Evolutionary conservation across 805 yeast genomes (phyloP).

Genomic region (Candida pseudoglaebosa): DNA sequence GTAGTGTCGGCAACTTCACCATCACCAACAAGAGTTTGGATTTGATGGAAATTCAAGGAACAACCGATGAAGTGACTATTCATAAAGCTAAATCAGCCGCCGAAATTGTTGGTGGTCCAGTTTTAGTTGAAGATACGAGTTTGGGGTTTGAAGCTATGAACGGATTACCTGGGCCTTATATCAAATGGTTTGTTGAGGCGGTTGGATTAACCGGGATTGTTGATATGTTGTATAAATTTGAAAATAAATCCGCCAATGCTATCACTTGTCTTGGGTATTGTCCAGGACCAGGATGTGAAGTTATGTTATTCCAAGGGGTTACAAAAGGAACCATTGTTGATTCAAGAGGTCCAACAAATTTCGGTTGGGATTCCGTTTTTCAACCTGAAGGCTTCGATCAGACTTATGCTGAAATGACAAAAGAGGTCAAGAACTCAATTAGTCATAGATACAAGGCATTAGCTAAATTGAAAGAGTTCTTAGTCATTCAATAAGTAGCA

Average conservation of each 20-base stretch:
- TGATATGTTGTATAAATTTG: conserved; percentile 74
- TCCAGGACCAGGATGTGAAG: conserved; percentile 71
- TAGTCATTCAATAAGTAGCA: conserved; percentile 24
- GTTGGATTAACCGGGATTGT: conserved; percentile 76
- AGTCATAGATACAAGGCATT: conserved; percentile 89
- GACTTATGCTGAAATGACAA: conserved; percentile 84
- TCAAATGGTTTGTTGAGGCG: conserved; percentile 82
- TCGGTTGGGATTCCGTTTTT: conserved; percentile 95
- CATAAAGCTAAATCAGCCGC: conserved; percentile 81
- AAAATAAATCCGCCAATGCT: conserved; percentile 81
- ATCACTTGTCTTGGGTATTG: conserved; percentile 91
- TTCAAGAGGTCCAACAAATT: conserved; percentile 71
- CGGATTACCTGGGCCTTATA: conserved; percentile 88
- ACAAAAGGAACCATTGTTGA: conserved; percentile 78
- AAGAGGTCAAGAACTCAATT: conserved; percentile 68
- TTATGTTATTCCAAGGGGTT: conserved; percentile 78
- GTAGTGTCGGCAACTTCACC: conserved; percentile 43
- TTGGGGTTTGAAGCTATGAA: conserved; percentile 77
- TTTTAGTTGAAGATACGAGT: conserved; percentile 93
- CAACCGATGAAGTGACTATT: conserved; percentile 73
- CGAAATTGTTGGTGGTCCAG: conserved; percentile 63
- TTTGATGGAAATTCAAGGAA: conserved; percentile 87
- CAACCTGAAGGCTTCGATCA: conserved; percentile 71
- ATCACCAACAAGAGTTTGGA: conserved; percentile 70
- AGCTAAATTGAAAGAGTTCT: conserved; percentile 58